Conservation (phyloP, 192 early-diverging fungal species). For the Obelidium mucronatum region DNA sequence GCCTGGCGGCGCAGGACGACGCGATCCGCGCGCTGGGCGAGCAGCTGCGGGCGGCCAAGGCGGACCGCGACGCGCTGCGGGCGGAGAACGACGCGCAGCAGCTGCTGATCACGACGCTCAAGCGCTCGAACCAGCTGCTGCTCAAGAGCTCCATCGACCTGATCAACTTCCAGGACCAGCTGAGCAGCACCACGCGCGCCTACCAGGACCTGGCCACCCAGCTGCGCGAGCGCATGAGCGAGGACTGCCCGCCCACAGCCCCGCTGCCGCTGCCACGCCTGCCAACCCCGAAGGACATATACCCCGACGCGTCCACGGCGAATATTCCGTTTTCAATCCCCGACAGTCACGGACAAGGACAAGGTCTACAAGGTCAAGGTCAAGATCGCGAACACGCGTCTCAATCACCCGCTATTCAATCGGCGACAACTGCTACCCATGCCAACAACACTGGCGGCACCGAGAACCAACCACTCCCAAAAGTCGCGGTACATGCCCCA, state of each 20-base stretch:
- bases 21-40: background rate
- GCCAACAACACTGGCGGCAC: background rate
- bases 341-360: too few relatives aligned
- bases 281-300: background rate
- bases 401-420: background rate
- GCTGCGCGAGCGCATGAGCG: background rate
- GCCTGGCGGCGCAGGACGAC: background rate
- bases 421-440: background rate
- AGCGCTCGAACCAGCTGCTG: conserved; percentile 14
- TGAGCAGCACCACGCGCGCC: background rate
- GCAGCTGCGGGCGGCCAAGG: background rate
- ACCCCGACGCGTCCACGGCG: background rate
- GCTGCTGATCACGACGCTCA: background rate
- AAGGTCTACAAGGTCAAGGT: too few relatives aligned
- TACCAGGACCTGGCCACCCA: background rate
- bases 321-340: background rate
- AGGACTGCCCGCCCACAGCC: background rate
- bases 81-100: background rate
- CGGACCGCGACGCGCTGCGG: background rate
- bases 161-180: background rate
- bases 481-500: background rate
- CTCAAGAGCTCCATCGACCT: conserved; percentile 4
- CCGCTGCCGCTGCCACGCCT: background rate
- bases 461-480: background rate
- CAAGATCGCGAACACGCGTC: too few relatives aligned